These are phyloP conservation scores for Stereum hirsutum DNA, from an alignment of 1,284 basidiomycete genomes.

Conservation along the genomic window DNA sequence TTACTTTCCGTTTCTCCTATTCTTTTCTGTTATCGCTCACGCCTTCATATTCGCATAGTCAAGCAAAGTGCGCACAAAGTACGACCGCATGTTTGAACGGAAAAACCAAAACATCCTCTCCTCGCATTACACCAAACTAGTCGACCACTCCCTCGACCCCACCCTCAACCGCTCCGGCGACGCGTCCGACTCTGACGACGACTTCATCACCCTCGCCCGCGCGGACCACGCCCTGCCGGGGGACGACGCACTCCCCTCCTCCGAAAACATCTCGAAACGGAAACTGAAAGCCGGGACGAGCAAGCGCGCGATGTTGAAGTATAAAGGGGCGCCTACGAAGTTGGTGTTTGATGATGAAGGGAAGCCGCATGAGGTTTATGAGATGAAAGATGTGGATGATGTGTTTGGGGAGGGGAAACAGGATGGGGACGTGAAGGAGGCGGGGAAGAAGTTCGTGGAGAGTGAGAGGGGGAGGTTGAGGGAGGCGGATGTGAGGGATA, in stretches of 20 bases:
- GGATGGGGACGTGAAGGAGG: slow-evolving; percentile 55
- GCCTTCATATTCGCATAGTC: background rate
- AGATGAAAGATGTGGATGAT: slow-evolving; percentile 65
- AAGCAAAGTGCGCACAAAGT: slow-evolving; percentile 75
- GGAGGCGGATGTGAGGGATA: slow-evolving; percentile 68
- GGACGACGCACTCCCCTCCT: slow-evolving; percentile 26
- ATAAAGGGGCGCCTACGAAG: slow-evolving; percentile 44
- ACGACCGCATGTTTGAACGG: slow-evolving; percentile 96
- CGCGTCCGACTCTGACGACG: slow-evolving; percentile 69
- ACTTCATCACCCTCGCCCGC: slow-evolving; percentile 92
- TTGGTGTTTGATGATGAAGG: slow-evolving; percentile 87
- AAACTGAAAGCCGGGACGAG: slow-evolving; percentile 67
- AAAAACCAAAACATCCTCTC: slow-evolving; percentile 94
- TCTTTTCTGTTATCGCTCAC: background rate
- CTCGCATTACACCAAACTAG: slow-evolving; percentile 84
- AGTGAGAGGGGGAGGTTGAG: slow-evolving; percentile 66
- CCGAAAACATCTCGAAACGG: slow-evolving; percentile 41
- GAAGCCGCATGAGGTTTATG: slow-evolving; percentile 70
- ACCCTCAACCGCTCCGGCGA: slow-evolving; percentile 40
- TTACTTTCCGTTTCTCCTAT: background rate
- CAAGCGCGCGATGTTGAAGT: slow-evolving; percentile 69
- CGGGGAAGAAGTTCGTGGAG: slow-evolving; percentile 62
- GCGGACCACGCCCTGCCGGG: slow-evolving; percentile 73
- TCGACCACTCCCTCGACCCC: slow-evolving; percentile 50
- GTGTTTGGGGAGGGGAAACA: slow-evolving; percentile 46